A percentile compares a stretch with the other conserved stretches of the same genome.
These are phyloP conservation scores for Exophiala sp. DNA, from an alignment of 2,329 filamentous ascomycete species.

Conservation along the genomic window DNA sequence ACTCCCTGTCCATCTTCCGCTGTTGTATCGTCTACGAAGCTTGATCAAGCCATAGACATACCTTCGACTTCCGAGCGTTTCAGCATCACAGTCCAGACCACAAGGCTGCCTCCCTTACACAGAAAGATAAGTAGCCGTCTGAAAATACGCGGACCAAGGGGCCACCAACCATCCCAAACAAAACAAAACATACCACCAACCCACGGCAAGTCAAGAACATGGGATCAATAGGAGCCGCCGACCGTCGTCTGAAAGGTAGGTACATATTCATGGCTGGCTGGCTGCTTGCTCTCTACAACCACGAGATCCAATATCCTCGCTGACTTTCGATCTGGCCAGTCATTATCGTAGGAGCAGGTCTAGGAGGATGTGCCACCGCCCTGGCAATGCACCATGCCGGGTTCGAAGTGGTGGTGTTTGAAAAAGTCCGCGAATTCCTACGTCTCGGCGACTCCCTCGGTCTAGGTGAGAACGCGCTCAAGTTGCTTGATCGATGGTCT, in stretches of 20 bases:
- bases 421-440: slow-evolving; percentile 39
- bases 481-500: slow-evolving; percentile 30
- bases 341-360: slow-evolving; percentile 39
- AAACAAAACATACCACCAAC: neutral
- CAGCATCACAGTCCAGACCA: too few species aligned
- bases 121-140: too few species aligned
- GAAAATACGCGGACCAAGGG: too few species aligned
- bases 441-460: slow-evolving; percentile 41
- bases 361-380: slow-evolving; percentile 57
- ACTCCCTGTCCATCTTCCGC: too few species aligned
- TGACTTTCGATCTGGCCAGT: slow-evolving; percentile 6
- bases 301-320: neutral
- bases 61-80: too few species aligned
- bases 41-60: too few species aligned
- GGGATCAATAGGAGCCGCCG: slow-evolving; percentile 18
- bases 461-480: slow-evolving; percentile 30
- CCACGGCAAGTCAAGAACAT: slow-evolving; percentile 2
- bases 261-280: too few species aligned
- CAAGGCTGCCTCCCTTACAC: too few species aligned
- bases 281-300: too few species aligned
- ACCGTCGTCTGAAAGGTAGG: slow-evolving; percentile 20
- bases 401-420: slow-evolving; percentile 54
- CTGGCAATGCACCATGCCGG: slow-evolving; percentile 59
- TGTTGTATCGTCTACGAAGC: too few species aligned
- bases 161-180: too few species aligned